Conservation (phyloP, 2,329 filamentous ascomycete genomes). For the Diplodia seriata region DNA sequence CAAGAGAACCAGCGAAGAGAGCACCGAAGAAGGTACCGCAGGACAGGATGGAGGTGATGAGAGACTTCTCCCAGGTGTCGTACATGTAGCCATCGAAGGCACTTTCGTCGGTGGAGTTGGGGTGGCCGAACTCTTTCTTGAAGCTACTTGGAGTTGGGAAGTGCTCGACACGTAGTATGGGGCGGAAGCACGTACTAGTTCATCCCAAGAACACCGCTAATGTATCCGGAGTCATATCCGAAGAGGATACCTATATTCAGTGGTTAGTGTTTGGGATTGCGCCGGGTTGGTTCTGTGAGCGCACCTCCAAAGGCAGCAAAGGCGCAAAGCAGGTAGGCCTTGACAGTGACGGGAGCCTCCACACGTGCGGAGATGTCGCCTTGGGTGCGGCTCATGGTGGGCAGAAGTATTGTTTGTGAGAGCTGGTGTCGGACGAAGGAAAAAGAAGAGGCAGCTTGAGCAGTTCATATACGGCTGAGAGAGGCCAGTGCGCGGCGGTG, state of each 20-base stretch:
- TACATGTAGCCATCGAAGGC: slow-evolving; percentile 66
- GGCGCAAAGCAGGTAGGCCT: slow-evolving; percentile 55
- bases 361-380: slow-evolving; percentile 52
- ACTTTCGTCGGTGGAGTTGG: slow-evolving; percentile 59
- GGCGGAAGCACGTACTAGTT: slow-evolving; percentile 38
- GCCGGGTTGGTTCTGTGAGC: background rate
- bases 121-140: slow-evolving; percentile 71
- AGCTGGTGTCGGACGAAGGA: background rate
- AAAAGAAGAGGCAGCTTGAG: background rate
- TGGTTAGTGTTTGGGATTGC: background rate
- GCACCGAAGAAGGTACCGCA: slow-evolving; percentile 80
- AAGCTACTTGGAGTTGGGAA: background rate
- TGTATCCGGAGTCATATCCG: slow-evolving; percentile 80
- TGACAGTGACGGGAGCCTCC: slow-evolving; percentile 57
- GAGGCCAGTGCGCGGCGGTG: background rate
- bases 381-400: slow-evolving; percentile 39
- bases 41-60: slow-evolving; percentile 77
- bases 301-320: slow-evolving; percentile 56
- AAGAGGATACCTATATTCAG: slow-evolving; percentile 66
- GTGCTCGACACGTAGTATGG: slow-evolving; percentile 30
- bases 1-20: slow-evolving; percentile 63
- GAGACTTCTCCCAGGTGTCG: slow-evolving; percentile 55
- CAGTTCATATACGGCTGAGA: slow-evolving; percentile 17
- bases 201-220: slow-evolving; percentile 67
- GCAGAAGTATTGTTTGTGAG: background rate